A percentile compares a stretch with the other conserved stretches of the same genome.
These are phyloP conservation scores for Candida insectalens DNA, from an alignment of 805 yeast species.

Conservation along the genomic window DNA sequence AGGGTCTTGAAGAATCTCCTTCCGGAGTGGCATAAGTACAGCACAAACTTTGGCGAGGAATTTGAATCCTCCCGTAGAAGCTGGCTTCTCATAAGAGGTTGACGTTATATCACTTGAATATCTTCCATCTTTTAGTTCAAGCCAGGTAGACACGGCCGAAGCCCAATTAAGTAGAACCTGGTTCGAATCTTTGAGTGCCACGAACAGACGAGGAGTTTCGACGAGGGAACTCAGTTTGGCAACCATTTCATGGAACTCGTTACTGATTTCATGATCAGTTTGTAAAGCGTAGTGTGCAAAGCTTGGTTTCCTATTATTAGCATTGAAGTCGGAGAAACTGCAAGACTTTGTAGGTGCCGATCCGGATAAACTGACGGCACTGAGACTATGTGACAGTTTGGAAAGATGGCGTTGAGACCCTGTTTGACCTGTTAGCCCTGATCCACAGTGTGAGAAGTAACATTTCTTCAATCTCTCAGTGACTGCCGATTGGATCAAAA, in stretches of 20 bases:
- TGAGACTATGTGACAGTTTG: conserved; percentile 4
- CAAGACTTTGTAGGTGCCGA: background rate
- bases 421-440: no score
- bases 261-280: conserved; percentile 32
- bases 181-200: conserved; percentile 29
- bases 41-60: conserved; percentile 41
- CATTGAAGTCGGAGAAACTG: conserved; percentile 5
- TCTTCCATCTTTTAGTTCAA: conserved; percentile 41
- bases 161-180: conserved; percentile 41
- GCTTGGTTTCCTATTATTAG: conserved; percentile 19
- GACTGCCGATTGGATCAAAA: conserved; percentile 30
- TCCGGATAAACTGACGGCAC: background rate
- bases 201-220: conserved; percentile 38
- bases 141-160: conserved; percentile 41
- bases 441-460: conserved; percentile 5
- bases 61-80: conserved; percentile 13
- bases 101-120: conserved; percentile 5
- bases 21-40: conserved; percentile 31
- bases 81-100: background rate
- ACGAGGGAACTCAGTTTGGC: conserved; percentile 29
- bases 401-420: background rate
- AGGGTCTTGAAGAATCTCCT: conserved; percentile 27
- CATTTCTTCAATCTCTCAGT: conserved; percentile 26
- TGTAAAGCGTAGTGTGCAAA: conserved; percentile 32
- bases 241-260: conserved; percentile 27